Evolutionary conservation across 768 basidiomycete genomes (phyloP), one percentile per base, ranked within the genome.

Genomic region (Mycena capillaripes): DNA sequence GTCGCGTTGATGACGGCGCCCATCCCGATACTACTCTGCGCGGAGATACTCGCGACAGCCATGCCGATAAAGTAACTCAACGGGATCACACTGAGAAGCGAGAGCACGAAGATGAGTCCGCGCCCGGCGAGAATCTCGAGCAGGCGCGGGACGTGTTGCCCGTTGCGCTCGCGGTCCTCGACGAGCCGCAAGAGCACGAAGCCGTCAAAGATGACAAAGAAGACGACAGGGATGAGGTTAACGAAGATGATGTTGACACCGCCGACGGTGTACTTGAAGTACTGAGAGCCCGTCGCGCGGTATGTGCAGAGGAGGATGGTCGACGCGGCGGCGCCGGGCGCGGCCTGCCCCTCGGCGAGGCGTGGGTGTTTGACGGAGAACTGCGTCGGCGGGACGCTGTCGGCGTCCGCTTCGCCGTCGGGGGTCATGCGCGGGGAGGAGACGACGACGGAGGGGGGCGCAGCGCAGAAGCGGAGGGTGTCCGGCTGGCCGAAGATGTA

Each of bases 1-100:
- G 96, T 96, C 2, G 98, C 98, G 80, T 99, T 99, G 86, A 99
- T 99, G 76, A 99, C 97, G 2, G 98, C 98, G 74, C 98, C 98
- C 96, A 99, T 98, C 8, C 98, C 98, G 72, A 99, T 99, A 2
- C 95, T 96, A 0, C 96, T 97, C 79, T 99, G 98, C 0, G 98
- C 98, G n/a, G 94, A 96, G 78, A 99, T 99, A 52, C 95, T 97
- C 3, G 98, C 98, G 71, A 99, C 98, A 10, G 98, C 98, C 98
- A 98, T 98, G 21, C 98, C 98, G 78, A 99, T 99, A 85, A 99
- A 99, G 86, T 99, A 99, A 10, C 95, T 97, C 23, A 99, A 87
- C 0, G 98, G 98, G 75, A 99, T 99, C 78, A 99, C 96, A 75
- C 95, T 95, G 30, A 94, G 89, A 53, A 99, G 86, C 75, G 93